These are phyloP conservation scores for Ascocoryne sarcoides DNA, from an alignment of 2,329 filamentous ascomycete genomes.

Conservation along the genomic window DNA sequence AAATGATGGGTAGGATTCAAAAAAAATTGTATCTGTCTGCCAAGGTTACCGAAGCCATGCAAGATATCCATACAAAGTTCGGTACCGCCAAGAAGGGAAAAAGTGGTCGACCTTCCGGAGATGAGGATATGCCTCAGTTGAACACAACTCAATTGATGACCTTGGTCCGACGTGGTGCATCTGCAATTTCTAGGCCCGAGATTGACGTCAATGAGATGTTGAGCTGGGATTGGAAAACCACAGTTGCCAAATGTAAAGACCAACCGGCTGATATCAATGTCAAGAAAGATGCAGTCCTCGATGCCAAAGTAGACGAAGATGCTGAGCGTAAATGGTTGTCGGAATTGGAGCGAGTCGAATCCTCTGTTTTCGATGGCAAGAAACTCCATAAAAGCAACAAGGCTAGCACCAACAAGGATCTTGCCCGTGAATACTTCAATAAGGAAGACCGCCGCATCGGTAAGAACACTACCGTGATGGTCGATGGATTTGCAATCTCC, in stretches of 20 bases:
- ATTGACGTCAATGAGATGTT: conserved; percentile 48
- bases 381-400: conserved; percentile 31
- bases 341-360: conserved; percentile 47
- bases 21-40: conserved; percentile 55
- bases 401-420: conserved; percentile 25
- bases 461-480: conserved; percentile 49
- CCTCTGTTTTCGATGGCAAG: conserved; percentile 48
- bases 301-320: conserved; percentile 31
- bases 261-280: conserved; percentile 36
- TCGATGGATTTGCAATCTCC: conserved; percentile 45
- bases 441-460: conserved; percentile 41
- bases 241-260: conserved; percentile 45
- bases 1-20: conserved; percentile 47
- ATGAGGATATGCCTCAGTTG: conserved; percentile 43
- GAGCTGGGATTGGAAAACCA: conserved; percentile 45
- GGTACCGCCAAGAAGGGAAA: conserved; percentile 23
- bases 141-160: conserved; percentile 43
- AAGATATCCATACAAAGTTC: conserved; percentile 38
- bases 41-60: conserved; percentile 51
- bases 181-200: conserved; percentile 41
- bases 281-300: conserved; percentile 24
- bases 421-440: conserved; percentile 30
- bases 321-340: conserved; percentile 48
- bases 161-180: conserved; percentile 44
- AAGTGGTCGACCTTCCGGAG: conserved; percentile 20